phyloP scores from a whole-genome alignment of 768 basidiomycete species.

The Crucibulum laeve region DNA sequence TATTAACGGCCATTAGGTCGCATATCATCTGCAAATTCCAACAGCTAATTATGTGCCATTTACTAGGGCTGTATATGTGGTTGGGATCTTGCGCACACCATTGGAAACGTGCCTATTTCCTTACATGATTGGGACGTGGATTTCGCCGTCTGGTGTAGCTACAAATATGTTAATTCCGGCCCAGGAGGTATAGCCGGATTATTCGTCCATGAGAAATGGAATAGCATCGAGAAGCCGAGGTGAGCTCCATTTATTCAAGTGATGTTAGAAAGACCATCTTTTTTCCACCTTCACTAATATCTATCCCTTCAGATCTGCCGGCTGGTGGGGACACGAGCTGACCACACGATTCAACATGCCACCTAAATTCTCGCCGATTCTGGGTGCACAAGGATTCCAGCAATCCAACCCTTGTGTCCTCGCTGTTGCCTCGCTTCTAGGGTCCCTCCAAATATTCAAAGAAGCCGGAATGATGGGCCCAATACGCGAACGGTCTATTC shows the following conservation, averaged over 20 bases:
- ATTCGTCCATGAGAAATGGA: constrained; percentile 84
- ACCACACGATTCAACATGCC: constrained; percentile 90
- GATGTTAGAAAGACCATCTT: constrained; percentile 5
- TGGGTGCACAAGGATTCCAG: constrained; percentile 92
- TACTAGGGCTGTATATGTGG: constrained; percentile 87
- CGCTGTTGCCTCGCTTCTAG: constrained; percentile 73
- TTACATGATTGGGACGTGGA: constrained; percentile 95
- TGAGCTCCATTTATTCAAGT: constrained; percentile 26
- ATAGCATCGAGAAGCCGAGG: constrained; percentile 58
- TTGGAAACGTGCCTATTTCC: constrained; percentile 86
- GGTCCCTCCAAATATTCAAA: constrained; percentile 78
- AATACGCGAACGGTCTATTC: constrained; percentile 64
- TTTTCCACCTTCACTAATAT: constrained; percentile 5
- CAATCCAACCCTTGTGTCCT: constrained; percentile 92
- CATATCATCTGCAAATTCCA: constrained; percentile 8
- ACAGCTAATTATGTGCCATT: constrained; percentile 10
- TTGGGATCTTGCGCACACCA: constrained; percentile 95
- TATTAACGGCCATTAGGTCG: neutral
- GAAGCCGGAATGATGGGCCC: constrained; percentile 70
- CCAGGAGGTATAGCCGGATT: constrained; percentile 97
- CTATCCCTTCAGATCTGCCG: constrained; percentile 60
- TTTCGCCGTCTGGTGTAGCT: constrained; percentile 98
- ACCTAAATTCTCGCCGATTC: constrained; percentile 72
- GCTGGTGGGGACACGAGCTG: constrained; percentile 98
- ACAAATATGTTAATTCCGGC: constrained; percentile 96